phyloP scores from a whole-genome alignment of 2,329 filamentous ascomycete genomes.

The Sclerotinia glacialis region DNA sequence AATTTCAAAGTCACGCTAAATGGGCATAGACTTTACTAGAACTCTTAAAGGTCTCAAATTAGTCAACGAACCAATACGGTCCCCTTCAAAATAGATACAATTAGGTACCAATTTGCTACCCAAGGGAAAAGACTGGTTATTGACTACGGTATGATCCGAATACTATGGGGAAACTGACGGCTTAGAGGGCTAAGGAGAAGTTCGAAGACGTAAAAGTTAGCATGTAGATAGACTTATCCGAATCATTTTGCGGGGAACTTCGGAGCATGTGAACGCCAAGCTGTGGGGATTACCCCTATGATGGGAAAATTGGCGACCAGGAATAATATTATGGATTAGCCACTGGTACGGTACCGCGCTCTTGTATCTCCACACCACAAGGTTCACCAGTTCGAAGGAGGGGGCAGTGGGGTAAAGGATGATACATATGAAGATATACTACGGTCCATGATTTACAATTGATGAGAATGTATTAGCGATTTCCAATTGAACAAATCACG shows the following conservation, averaged over 20 bases:
- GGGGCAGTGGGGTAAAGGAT: not conserved
- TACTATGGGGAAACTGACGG: not conserved
- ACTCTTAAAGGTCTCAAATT: not conserved
- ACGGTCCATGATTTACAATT: not conserved
- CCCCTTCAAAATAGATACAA: not conserved
- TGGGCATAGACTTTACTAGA: not conserved
- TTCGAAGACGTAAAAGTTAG: not conserved
- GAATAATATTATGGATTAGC: slow-evolving; percentile 5
- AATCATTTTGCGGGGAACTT: slow-evolving; percentile 22
- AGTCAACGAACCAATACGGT: not conserved
- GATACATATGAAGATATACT: slow-evolving; percentile 2
- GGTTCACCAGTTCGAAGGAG: not conserved
- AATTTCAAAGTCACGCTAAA: not conserved
- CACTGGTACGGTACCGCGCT: not conserved
- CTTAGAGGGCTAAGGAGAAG: not conserved
- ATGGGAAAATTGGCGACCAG: slow-evolving; percentile 1
- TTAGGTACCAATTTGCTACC: slow-evolving; percentile 10
- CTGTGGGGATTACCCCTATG: slow-evolving; percentile 17
- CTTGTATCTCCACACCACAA: not conserved
- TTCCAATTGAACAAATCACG: not conserved
- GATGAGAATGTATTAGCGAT: not conserved
- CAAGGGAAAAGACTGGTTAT: not conserved
- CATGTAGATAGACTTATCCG: not conserved
- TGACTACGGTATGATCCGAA: not conserved
- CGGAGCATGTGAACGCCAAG: slow-evolving; percentile 22